Percentiles rank a stretch among this genome's conserved stretches.
These are phyloP conservation scores for Aciculoconidium aculeatum DNA, from an alignment of 805 yeast genomes.

Conservation along the genomic window DNA sequence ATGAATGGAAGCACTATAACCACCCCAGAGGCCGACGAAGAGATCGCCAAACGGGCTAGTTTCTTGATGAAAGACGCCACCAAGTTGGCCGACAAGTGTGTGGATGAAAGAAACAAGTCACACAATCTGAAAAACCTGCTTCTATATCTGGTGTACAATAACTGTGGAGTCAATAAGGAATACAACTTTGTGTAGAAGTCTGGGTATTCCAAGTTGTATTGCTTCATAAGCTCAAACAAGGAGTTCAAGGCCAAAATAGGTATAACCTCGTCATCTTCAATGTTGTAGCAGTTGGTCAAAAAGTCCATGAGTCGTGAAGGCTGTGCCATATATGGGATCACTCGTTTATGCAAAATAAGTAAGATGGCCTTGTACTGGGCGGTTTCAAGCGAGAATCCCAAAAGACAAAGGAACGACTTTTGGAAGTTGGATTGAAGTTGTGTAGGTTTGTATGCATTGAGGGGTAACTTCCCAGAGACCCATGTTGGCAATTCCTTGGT, in stretches of 20 bases:
- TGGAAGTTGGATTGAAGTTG: conserved; percentile 64
- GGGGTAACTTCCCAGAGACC: conserved; percentile 31
- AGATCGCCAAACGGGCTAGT: conserved; percentile 65
- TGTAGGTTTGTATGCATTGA: conserved; percentile 30
- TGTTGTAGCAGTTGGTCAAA: conserved; percentile 76
- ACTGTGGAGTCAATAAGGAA: conserved; percentile 65
- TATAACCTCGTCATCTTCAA: conserved; percentile 39
- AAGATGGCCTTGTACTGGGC: conserved; percentile 66
- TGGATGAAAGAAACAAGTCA: conserved; percentile 78
- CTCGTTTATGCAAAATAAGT: conserved; percentile 70
- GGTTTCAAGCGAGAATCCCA: conserved; percentile 44
- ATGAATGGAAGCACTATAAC: conserved; percentile 86
- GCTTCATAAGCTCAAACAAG: conserved; percentile 75
- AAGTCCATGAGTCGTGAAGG: conserved; percentile 91
- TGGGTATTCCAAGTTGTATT: conserved; percentile 84
- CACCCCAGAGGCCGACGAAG: conserved; percentile 83
- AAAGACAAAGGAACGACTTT: conserved; percentile 53
- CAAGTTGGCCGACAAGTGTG: conserved; percentile 77
- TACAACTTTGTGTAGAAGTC: conserved; percentile 81
- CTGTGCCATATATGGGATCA: conserved; percentile 73
- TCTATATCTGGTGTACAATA: conserved; percentile 74
- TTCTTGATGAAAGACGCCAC: conserved; percentile 87
- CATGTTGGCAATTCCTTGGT: conserved; percentile 21
- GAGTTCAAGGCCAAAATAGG: conserved; percentile 84
- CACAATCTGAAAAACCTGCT: conserved; percentile 84